These are phyloP conservation scores for Penicillium goetzii DNA, from an alignment of 495 filamentous ascomycete genomes.

Conservation along the genomic window DNA sequence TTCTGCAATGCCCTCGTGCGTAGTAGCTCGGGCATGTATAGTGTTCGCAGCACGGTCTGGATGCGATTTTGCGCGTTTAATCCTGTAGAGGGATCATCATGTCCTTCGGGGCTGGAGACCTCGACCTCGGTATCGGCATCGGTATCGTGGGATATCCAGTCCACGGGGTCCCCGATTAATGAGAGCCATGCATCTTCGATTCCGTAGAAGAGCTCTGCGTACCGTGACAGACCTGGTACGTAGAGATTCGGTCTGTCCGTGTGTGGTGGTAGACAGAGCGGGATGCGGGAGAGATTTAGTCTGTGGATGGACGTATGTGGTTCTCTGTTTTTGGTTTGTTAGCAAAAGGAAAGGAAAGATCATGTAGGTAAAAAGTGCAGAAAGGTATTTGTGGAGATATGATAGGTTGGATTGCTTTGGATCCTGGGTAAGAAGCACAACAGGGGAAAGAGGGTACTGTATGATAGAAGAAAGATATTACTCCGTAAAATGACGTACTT, in stretches of 20 bases:
- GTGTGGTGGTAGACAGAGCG: slow-evolving; percentile 20
- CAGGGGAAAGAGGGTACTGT: too few relatives aligned
- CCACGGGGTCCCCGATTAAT: slow-evolving; percentile 21
- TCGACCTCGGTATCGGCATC: background rate
- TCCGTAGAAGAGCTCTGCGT: slow-evolving; percentile 22
- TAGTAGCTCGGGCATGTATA: slow-evolving; percentile 22
- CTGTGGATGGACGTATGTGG: slow-evolving; percentile 24
- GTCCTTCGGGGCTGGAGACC: background rate
- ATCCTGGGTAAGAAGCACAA: background rate
- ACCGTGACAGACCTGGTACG: slow-evolving; percentile 17
- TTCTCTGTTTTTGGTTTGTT: slow-evolving; percentile 10
- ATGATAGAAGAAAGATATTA: background rate
- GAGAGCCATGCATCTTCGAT: slow-evolving; percentile 21
- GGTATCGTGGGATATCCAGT: slow-evolving; percentile 17
- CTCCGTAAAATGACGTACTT: slow-evolving; percentile 16
- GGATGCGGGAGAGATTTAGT: slow-evolving; percentile 20
- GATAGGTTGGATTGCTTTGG: background rate
- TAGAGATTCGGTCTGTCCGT: slow-evolving; percentile 10
- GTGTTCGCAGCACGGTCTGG: slow-evolving; percentile 12
- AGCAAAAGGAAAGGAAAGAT: background rate
- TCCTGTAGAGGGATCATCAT: background rate
- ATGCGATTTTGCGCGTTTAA: slow-evolving; percentile 1
- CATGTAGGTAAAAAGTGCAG: too few relatives aligned
- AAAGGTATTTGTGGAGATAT: background rate
- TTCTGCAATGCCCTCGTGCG: slow-evolving; percentile 17